These are phyloP conservation scores for Oryza rufipogon DNA, from an alignment of 176 grass and related monocot genomes.

Conservation along the genomic window DNA sequence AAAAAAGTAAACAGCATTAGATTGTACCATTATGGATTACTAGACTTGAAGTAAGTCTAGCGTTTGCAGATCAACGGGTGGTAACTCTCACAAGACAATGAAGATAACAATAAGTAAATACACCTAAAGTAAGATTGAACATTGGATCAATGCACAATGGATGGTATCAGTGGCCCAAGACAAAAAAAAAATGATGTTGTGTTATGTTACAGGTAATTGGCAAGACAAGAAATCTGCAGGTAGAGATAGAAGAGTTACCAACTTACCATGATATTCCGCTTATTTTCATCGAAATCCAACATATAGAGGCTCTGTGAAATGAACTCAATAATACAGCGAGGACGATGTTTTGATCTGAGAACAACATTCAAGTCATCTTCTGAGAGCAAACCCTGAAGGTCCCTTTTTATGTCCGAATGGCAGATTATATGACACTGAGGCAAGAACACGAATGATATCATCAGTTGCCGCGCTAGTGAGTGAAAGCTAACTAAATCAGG, in stretches of 20 bases:
- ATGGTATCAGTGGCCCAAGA: too few species aligned
- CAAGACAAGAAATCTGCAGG: not conserved
- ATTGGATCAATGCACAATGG: too few species aligned
- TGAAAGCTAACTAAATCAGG: not conserved
- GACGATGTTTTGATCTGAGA: conserved; percentile 70
- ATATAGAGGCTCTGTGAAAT: conserved; percentile 73
- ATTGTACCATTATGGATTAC: not conserved
- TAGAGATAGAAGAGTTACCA: conserved; percentile 53
- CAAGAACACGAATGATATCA: conserved; percentile 3
- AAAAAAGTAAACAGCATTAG: conserved; percentile 40
- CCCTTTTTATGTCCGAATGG: conserved; percentile 66
- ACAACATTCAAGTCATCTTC: conserved; percentile 75
- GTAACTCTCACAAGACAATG: not conserved
- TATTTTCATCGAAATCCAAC: conserved; percentile 76
- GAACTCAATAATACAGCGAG: conserved; percentile 86
- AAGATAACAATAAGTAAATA: not conserved
- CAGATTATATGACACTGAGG: conserved; percentile 83
- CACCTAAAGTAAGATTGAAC: not conserved
- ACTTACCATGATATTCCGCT: conserved; percentile 64
- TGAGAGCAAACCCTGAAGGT: conserved; percentile 73
- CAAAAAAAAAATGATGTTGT: not conserved
- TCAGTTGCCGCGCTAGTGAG: not conserved
- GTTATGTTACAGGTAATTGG: not conserved
- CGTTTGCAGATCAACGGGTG: not conserved
- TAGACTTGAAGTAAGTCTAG: not conserved